These are phyloP conservation scores for Raddia guianensis DNA, from an alignment of 176 grass and related monocot species.

Conservation along the genomic window DNA sequence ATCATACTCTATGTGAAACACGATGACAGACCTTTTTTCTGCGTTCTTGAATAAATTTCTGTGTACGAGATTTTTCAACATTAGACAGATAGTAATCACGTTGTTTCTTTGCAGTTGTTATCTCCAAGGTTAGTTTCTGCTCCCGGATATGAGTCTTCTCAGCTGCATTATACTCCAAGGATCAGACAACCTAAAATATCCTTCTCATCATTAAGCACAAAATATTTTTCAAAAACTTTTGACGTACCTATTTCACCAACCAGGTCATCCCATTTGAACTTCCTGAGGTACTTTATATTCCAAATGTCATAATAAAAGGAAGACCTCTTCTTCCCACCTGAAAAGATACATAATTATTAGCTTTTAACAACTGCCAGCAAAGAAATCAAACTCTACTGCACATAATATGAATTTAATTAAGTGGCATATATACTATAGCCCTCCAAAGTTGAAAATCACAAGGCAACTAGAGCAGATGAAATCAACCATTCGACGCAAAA, in stretches of 20 bases:
- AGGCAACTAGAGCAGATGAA: not conserved
- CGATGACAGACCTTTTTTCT: conserved; percentile 62
- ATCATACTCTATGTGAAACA: not conserved
- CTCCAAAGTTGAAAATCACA: not conserved
- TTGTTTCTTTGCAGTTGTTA: conserved; percentile 93
- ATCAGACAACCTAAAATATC: conserved; percentile 2
- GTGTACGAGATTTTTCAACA: conserved; percentile 56
- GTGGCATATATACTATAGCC: not conserved
- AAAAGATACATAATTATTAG: conserved; percentile 23
- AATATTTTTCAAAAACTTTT: conserved; percentile 6
- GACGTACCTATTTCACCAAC: conserved; percentile 78
- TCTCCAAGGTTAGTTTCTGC: conserved; percentile 87
- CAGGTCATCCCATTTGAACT: conserved; percentile 99
- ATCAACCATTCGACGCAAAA: not conserved
- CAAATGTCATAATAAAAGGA: conserved; percentile 97
- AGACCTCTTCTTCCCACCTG: conserved; percentile 88
- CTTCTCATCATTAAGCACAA: not conserved
- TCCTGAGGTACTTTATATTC: conserved; percentile 94
- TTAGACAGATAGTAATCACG: conserved; percentile 90
- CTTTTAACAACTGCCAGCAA: not conserved
- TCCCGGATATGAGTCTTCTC: conserved; percentile 72
- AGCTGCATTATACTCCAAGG: conserved; percentile 53
- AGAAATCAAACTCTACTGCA: not conserved
- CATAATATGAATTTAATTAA: not conserved
- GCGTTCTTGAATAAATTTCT: conserved; percentile 76